A percentile compares a stretch with the other conserved stretches of the same genome.
Conservation (phyloP, 2,329 filamentous ascomycete species). For the Laburnicola sp. region DNA sequence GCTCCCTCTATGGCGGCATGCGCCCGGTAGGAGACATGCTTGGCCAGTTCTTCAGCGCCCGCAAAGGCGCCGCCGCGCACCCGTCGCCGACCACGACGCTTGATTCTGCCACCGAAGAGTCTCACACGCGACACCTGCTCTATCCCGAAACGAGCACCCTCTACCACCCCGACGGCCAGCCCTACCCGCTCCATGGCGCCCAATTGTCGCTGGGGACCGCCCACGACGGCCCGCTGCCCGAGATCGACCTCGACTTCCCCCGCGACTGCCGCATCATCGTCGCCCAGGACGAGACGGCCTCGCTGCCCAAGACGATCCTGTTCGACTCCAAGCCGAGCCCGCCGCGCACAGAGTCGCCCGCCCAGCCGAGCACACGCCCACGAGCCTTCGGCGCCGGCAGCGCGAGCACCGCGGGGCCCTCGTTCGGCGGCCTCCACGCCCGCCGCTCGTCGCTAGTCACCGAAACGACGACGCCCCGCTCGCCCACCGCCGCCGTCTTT, state of each 20-base stretch:
- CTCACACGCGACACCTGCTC: conserved; percentile 47
- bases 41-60: conserved; percentile 46
- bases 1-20: conserved; percentile 13
- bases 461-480: conserved; percentile 37
- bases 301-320: conserved; percentile 43
- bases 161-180: conserved; percentile 42
- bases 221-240: conserved; percentile 43
- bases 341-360: conserved; percentile 35
- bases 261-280: conserved; percentile 50
- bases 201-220: conserved; percentile 35
- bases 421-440: conserved; percentile 38
- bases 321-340: conserved; percentile 48
- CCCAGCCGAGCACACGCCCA: conserved; percentile 27
- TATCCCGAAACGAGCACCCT: conserved; percentile 45
- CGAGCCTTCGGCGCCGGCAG: conserved; percentile 27
- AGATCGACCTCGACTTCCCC: conserved; percentile 48
- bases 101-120: conserved; percentile 46
- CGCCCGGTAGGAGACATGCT: conserved; percentile 39
- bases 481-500: conserved; percentile 42
- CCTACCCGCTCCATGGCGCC: conserved; percentile 38
- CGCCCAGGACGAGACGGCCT: conserved; percentile 47
- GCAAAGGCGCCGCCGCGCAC: conserved; percentile 33
- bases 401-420: conserved; percentile 27
- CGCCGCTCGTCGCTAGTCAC: conserved; percentile 41
- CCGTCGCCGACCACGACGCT: conserved; percentile 32